phyloP scores from a whole-genome alignment of 1,139 yeast genomes.

The Saccharomyces uvarum region DNA sequence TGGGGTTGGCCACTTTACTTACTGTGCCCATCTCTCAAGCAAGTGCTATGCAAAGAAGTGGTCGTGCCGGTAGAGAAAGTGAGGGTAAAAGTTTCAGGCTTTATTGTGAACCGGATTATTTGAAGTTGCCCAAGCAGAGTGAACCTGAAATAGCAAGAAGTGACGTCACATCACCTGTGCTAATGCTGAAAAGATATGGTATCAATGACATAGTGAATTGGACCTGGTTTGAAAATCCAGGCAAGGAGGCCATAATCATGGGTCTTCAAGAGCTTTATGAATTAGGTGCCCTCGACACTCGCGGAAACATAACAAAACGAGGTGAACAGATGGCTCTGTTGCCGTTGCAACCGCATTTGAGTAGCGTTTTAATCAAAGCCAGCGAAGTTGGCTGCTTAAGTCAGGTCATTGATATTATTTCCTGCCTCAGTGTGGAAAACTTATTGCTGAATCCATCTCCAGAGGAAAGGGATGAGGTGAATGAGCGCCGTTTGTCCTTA shows the following conservation, averaged over 20 bases:
- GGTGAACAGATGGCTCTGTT: slow-evolving; percentile 82
- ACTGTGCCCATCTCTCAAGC: slow-evolving; percentile 93
- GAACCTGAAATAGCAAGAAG: slow-evolving; percentile 89
- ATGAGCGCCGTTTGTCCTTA: slow-evolving; percentile 47
- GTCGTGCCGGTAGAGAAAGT: slow-evolving; percentile 97
- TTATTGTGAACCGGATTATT: slow-evolving; percentile 65
- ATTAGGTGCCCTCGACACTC: slow-evolving; percentile 68
- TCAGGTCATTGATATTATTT: slow-evolving; percentile 77
- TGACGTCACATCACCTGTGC: slow-evolving; percentile 74
- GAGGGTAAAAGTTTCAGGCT: slow-evolving; percentile 85
- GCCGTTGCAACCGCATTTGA: slow-evolving; percentile 85
- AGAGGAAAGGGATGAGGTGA: slow-evolving; percentile 73
- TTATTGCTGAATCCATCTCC: slow-evolving; percentile 71
- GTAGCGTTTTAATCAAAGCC: slow-evolving; percentile 78
- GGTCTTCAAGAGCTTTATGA: slow-evolving; percentile 75
- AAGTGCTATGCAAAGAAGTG: slow-evolving; percentile 90
- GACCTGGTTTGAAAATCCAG: slow-evolving; percentile 92
- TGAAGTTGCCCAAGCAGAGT: slow-evolving; percentile 61
- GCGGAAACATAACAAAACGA: slow-evolving; percentile 64
- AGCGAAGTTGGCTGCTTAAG: slow-evolving; percentile 48
- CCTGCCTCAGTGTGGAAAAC: slow-evolving; percentile 90
- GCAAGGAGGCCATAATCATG: slow-evolving; percentile 62
- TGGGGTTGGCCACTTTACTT: slow-evolving; percentile 81
- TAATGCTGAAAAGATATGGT: slow-evolving; percentile 76
- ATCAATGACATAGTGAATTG: slow-evolving; percentile 78